A percentile compares a stretch with the other conserved stretches of the same genome.
Conservation (phyloP, 2,329 filamentous ascomycete genomes). For the Colletotrichum phormii region DNA sequence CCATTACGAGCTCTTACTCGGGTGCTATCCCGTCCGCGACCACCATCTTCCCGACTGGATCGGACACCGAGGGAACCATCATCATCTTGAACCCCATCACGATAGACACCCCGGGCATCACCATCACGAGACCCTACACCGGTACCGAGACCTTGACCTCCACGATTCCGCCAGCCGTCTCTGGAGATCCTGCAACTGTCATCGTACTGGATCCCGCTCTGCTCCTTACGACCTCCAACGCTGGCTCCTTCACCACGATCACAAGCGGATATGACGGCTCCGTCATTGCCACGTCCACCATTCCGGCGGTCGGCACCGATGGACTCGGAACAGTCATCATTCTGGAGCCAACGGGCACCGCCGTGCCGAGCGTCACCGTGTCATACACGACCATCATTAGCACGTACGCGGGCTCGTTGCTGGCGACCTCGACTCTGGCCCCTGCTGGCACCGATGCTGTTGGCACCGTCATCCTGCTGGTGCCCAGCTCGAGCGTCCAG, state of each 20-base stretch:
- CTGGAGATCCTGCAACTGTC: background rate
- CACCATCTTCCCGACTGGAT: conserved; percentile 18
- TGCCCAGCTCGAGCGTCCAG: background rate
- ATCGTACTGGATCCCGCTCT: conserved; percentile 17
- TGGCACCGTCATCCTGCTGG: conserved; percentile 6
- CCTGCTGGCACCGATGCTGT: conserved; percentile 16
- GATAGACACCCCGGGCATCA: background rate
- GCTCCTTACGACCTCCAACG: background rate
- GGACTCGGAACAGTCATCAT: conserved; percentile 5
- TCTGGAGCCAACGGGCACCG: background rate
- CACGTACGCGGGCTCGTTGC: background rate
- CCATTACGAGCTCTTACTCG: conserved; percentile 9
- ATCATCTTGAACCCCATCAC: conserved; percentile 20
- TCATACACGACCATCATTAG: background rate
- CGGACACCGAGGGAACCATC: conserved; percentile 15
- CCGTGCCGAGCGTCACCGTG: conserved; percentile 4
- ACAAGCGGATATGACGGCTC: background rate
- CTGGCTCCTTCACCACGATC: background rate
- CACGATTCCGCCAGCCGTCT: background rate
- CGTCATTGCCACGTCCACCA: background rate
- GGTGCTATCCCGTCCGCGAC: background rate
- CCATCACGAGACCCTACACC: background rate
- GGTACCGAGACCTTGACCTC: background rate
- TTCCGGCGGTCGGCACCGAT: background rate
- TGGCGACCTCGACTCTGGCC: conserved; percentile 14